Evolutionary conservation across 306 rosid genomes (phyloP), one percentile per base, ranked within the genome.

Genomic region (Comarum palustre): DNA sequence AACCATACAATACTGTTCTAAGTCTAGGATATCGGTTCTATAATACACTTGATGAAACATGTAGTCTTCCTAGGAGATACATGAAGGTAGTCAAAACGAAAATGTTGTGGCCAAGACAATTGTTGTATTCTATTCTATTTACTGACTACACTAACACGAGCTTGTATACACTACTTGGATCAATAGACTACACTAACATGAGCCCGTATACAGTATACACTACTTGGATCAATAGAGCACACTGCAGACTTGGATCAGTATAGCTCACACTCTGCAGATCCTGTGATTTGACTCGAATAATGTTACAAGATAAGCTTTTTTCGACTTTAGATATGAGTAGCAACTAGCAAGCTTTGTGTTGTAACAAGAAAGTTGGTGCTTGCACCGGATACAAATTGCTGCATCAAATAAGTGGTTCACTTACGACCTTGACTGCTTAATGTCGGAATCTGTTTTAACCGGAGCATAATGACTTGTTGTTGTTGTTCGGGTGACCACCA

Each of bases 391-490:
- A 38, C 24, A 39, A 50, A 11, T 57, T 55, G 25, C 41, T 16
- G 42, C 29, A 55, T 71, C 36, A 57, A 27, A 55, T 36, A 71
- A 22, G 19, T 47, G 7, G n/a, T 17, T 66, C 24, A 20, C 38
- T 13, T 38, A 12, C 20, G 38, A 72, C 14, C 13, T 75, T 17
- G 39, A 73, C 72, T 72, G 71, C 83, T 85, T 85, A 86, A 85
- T 41, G 86, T 80, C 71, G 84, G 87, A 61, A 79, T 81, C 80
- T 91, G 92, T 68, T 89, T 92, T 66, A 77, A 82, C 65, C 90
- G 90, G 68, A 94, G 88, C 75, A 84, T 82, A 78, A 91, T 78
- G 68, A 95, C 96, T 88, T 95, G 83, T 76, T 87, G 88, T 52
- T 86, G 89, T 83, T 91, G 96, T 55, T 86, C 97, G 5, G 86